Base-by-base conservation (phyloP, 495 filamentous ascomycete genomes). In the Acidomyces sp. region DNA sequence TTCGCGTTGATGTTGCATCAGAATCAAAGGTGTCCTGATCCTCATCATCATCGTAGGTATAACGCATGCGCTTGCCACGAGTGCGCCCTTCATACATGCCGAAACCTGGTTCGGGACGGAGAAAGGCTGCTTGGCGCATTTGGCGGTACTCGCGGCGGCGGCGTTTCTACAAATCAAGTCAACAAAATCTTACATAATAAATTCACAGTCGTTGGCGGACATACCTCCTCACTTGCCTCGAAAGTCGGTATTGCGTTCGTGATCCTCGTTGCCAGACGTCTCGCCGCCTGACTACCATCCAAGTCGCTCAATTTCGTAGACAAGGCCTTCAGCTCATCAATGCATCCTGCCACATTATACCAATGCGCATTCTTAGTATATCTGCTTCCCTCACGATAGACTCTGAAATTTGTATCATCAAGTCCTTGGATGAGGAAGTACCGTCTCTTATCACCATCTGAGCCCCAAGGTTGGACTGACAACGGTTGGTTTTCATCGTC, bases 31-130 rank as follows among this genome's bases (percentile, higher is more conserved):
- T 25, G n/a, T 17, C 39, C 6, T 43, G 43, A 9, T 39, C 41
- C 16, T 44, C 41, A 3, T 74, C 70, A 29, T 93, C 85, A 0
- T 85, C 93, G 56, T 82, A 96, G 0, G 86, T 95, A 48, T 96
- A 97, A 56, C 82, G 92, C 60, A 93, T 79, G 31, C 86, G 79
- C 63, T 96, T 96, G 28, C 90, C 90, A 37, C 90, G 74, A 0
- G 92, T 96, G 30, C 90, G 84, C 26, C 92, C 92, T 64, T 97
- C 90, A 59, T 96, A 96, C 37, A 90, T 66, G 11, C 85, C 94
- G 60, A 87, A 86, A 3, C 85, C 86, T 19, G 80, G 79, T 49
- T 93, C 86, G 3, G 87, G 85, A 11, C 88, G 78, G 37, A 75
- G 69, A 60, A 96, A 97, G 41, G 80, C 78, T 34, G 84, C 82